A percentile compares a stretch with the other conserved stretches of the same genome.
These are phyloP conservation scores for Glycine soja DNA, from an alignment of 306 rosid genomes.

Conservation along the genomic window DNA sequence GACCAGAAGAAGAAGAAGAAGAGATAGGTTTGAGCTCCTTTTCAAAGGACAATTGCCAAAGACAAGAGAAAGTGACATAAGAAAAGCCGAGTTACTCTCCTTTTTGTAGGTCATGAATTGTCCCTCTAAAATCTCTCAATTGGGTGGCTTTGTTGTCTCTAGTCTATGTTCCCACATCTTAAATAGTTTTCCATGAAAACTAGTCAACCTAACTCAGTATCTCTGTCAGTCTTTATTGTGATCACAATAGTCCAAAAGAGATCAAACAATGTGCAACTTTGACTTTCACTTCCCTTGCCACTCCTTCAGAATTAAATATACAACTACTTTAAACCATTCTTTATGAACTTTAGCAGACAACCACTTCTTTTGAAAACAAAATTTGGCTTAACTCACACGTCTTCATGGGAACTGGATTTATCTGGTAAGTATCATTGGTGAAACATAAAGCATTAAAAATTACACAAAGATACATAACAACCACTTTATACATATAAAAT, in stretches of 20 bases:
- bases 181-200: conserved; percentile 61
- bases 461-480: conserved; percentile 28
- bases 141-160: conserved; percentile 69
- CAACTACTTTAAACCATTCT: conserved; percentile 49
- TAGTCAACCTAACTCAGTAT: conserved; percentile 75
- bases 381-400: conserved; percentile 67
- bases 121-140: conserved; percentile 57
- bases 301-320: conserved; percentile 30
- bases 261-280: conserved; percentile 79
- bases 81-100: conserved; percentile 58
- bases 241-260: conserved; percentile 78
- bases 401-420: conserved; percentile 60
- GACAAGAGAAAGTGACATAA: conserved; percentile 66
- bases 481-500: neutral
- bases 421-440: conserved; percentile 42
- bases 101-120: conserved; percentile 62
- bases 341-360: conserved; percentile 60
- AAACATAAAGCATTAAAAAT: conserved; percentile 33
- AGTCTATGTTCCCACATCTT: conserved; percentile 70
- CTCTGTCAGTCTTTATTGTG: conserved; percentile 70
- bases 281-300: conserved; percentile 70
- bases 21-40: conserved; percentile 24
- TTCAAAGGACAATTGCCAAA: conserved; percentile 47
- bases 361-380: conserved; percentile 53
- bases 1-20: conserved; percentile 1